Conservation (phyloP, 2,329 filamentous ascomycete species). For the Talaromyces rugulosus region DNA sequence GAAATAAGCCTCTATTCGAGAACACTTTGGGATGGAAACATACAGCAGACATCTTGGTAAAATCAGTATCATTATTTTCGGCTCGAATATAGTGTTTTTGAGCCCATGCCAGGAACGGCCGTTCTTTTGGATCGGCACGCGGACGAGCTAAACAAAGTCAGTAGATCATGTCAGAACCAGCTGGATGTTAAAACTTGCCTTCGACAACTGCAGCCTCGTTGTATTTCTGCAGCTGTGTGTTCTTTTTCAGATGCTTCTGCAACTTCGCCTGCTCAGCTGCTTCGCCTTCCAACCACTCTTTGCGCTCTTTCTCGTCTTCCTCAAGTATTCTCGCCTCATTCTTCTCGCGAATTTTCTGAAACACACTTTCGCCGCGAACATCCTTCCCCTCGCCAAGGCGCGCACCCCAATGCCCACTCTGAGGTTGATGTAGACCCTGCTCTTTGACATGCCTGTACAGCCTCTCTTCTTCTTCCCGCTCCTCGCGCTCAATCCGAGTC, state of each 20-base stretch:
- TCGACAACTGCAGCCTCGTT: slow-evolving; percentile 32
- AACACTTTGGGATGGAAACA: slow-evolving; percentile 1
- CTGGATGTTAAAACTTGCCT: slow-evolving; percentile 19
- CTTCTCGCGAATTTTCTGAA: slow-evolving; percentile 34
- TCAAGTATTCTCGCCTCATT: slow-evolving; percentile 38
- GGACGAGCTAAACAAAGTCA: slow-evolving; percentile 28
- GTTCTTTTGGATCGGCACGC: slow-evolving; percentile 36
- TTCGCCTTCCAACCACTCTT: slow-evolving; percentile 52
- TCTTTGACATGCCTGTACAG: slow-evolving; percentile 34
- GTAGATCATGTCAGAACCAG: not conserved
- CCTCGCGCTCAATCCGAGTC: slow-evolving; percentile 38
- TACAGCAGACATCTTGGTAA: slow-evolving; percentile 34
- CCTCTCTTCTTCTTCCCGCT: slow-evolving; percentile 33
- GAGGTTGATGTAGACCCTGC: slow-evolving; percentile 31
- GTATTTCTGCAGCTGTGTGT: slow-evolving; percentile 33
- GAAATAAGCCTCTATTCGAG: not conserved
- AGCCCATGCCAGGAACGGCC: slow-evolving; percentile 39
- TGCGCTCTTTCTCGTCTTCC: slow-evolving; percentile 47
- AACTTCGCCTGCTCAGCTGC: slow-evolving; percentile 34
- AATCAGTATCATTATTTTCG: slow-evolving; percentile 30
- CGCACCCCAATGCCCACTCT: slow-evolving; percentile 41
- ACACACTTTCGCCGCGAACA: slow-evolving; percentile 39
- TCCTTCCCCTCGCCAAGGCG: slow-evolving; percentile 38
- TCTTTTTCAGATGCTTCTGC: slow-evolving; percentile 27
- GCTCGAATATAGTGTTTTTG: slow-evolving; percentile 39